These are phyloP conservation scores for Tetrahymena borealis DNA, from an alignment of 73 alveolate species.

Conservation along the genomic window DNA sequence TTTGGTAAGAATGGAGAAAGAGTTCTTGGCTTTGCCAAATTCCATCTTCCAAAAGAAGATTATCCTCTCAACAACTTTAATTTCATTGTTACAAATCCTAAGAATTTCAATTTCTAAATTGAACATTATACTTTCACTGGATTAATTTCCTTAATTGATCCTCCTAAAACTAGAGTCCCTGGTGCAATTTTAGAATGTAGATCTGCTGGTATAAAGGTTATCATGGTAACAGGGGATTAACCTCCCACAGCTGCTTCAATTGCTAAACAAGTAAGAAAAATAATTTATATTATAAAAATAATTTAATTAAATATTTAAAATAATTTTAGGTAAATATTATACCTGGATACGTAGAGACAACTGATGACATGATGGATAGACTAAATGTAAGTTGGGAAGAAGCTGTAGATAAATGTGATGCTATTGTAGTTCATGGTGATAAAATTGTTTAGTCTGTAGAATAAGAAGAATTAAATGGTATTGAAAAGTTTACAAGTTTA, in stretches of 20 bases:
- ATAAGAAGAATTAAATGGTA: conserved; percentile 51
- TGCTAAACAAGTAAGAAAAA: conserved; percentile 63
- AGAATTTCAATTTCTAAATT: conserved; percentile 57
- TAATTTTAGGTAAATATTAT: background rate
- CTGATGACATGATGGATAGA: conserved; percentile 50
- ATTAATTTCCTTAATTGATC: conserved; percentile 89
- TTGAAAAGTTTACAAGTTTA: conserved; percentile 61
- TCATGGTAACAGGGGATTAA: conserved; percentile 96
- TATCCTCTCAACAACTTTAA: conserved; percentile 42
- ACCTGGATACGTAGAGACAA: conserved; percentile 45
- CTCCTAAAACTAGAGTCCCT: conserved; percentile 89
- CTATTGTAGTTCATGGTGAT: conserved; percentile 80
- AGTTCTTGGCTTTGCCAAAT: conserved; percentile 76
- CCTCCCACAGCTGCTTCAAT: conserved; percentile 98
- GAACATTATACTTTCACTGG: conserved; percentile 73
- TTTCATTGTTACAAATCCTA: conserved; percentile 49
- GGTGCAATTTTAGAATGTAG: conserved; percentile 75
- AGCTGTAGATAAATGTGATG: conserved; percentile 53
- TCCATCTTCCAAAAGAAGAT: conserved; percentile 34
- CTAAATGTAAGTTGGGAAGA: conserved; percentile 50
- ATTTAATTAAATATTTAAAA: background rate
- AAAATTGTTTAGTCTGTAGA: conserved; percentile 52
- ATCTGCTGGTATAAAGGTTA: conserved; percentile 93
- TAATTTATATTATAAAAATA: background rate
- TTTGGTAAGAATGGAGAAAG: conserved; percentile 77